Conservation (phyloP, 2,329 filamentous ascomycete genomes). For the Sporothrix euskadiensis region DNA sequence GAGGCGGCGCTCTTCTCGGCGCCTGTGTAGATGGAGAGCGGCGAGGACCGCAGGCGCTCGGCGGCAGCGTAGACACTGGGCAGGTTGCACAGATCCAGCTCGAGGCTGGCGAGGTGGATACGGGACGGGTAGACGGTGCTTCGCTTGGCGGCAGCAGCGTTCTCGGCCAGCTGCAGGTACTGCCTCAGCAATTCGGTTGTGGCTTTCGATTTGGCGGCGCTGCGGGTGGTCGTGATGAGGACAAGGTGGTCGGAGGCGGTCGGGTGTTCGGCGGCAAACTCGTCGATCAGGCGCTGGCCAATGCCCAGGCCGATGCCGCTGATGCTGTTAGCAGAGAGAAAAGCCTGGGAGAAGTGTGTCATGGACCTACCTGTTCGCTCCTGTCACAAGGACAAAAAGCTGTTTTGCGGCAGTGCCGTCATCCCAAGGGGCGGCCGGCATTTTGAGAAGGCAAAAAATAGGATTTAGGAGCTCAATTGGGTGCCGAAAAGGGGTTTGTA, state of each 20-base stretch:
- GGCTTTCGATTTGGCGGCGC: conserved; percentile 68
- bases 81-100: conserved; percentile 63
- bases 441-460: background rate
- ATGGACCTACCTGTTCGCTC: conserved; percentile 72
- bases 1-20: conserved; percentile 31
- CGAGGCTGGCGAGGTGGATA: conserved; percentile 56
- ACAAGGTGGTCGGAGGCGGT: conserved; percentile 69
- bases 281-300: conserved; percentile 82
- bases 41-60: conserved; percentile 47
- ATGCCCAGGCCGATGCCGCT: conserved; percentile 87
- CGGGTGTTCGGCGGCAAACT: conserved; percentile 73
- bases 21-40: conserved; percentile 47
- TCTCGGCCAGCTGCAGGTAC: conserved; percentile 52
- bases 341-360: background rate
- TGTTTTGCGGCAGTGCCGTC: conserved; percentile 45
- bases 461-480: background rate
- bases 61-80: conserved; percentile 53
- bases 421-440: conserved; percentile 41
- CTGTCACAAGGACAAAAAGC: conserved; percentile 72
- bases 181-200: conserved; percentile 65
- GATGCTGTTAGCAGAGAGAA: conserved; percentile 25
- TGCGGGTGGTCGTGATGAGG: conserved; percentile 82
- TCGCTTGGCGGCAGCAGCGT: conserved; percentile 44
- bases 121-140: conserved; percentile 57
- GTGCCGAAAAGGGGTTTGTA: background rate